phyloP scores from a whole-genome alignment of 495 filamentous ascomycete species.

The Parachaetomium inaequale region DNA sequence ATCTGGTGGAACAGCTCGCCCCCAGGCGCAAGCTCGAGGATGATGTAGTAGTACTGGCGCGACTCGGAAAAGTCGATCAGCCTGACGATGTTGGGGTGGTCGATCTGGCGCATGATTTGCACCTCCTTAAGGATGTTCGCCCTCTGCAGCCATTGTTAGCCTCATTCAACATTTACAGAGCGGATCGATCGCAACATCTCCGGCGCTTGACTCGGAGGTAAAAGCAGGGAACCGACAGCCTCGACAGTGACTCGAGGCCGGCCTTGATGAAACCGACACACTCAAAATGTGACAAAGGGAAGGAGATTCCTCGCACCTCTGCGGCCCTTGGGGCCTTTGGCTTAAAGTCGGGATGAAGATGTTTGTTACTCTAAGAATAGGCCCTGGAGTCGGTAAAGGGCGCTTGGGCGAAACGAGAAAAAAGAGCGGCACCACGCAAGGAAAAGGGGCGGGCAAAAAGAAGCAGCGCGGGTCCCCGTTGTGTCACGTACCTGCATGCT shows the following conservation, averaged over 20 bases:
- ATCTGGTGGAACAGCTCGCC: constrained; percentile 99
- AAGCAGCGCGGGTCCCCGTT: constrained; percentile 16
- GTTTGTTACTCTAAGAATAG: constrained; percentile 68
- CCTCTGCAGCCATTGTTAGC: constrained; percentile 53
- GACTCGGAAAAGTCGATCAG: constrained; percentile 93
- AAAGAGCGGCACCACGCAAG: constrained; percentile 11
- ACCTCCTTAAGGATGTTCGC: constrained; percentile 98
- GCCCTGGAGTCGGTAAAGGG: constrained; percentile 43
- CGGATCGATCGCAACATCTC: neutral
- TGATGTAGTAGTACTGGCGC: constrained; percentile 92
- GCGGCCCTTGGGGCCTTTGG: constrained; percentile 82
- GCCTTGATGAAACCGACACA: constrained; percentile 5
- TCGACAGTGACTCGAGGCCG: neutral
- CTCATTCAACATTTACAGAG: neutral
- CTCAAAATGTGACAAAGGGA: constrained; percentile 33
- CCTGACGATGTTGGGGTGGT: constrained; percentile 93
- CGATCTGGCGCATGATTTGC: constrained; percentile 94
- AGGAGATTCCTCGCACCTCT: constrained; percentile 78
- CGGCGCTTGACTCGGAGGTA: constrained; percentile 22
- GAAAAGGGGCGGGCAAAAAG: constrained; percentile 28
- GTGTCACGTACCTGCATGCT: constrained; percentile 80
- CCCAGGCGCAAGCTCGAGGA: constrained; percentile 90
- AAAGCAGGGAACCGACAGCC: neutral
- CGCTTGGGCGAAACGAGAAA: constrained; percentile 22
- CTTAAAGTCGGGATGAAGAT: constrained; percentile 92